phyloP scores from a whole-genome alignment of 1,284 basidiomycete species.

The Trichosporon sp. region DNA sequence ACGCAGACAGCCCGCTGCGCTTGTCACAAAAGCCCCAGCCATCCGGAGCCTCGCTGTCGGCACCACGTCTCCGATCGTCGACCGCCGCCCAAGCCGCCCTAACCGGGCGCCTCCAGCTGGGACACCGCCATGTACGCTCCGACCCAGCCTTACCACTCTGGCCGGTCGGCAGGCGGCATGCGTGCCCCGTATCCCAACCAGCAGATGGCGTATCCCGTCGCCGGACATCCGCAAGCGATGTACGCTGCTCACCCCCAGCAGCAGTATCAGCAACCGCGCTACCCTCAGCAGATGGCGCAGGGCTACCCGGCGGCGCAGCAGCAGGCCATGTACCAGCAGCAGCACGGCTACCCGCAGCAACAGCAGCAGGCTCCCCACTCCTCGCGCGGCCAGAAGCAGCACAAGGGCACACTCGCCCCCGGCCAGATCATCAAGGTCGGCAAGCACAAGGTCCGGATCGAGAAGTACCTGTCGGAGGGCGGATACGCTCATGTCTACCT shows the following conservation, averaged over 20 bases:
- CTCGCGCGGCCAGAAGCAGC: slow-evolving; percentile 19
- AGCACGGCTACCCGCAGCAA: background rate
- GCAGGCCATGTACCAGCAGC: slow-evolving; percentile 1
- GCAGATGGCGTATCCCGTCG: background rate
- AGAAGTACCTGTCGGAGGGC: slow-evolving; percentile 90
- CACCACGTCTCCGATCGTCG: background rate
- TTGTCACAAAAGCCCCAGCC: background rate
- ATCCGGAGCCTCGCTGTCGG: background rate
- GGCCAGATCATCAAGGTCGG: slow-evolving; percentile 90
- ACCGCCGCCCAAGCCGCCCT: background rate
- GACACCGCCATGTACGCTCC: slow-evolving; percentile 1
- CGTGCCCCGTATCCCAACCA: background rate
- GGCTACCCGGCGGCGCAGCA: background rate
- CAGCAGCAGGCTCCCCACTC: background rate
- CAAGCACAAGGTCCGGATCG: slow-evolving; percentile 78
- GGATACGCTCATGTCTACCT: slow-evolving; percentile 99
- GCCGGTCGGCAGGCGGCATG: background rate
- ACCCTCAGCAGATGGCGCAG: background rate
- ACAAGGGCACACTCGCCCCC: slow-evolving; percentile 53
- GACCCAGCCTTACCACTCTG: background rate
- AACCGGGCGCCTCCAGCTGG: background rate
- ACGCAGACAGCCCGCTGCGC: background rate
- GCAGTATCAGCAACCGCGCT: background rate
- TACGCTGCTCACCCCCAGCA: background rate
- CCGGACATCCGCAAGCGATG: background rate